Percentiles rank a stretch among this genome's conserved stretches.
phyloP scores from a whole-genome alignment of 371 early-diverging fungal genomes.

The Mortierella sp. region DNA sequence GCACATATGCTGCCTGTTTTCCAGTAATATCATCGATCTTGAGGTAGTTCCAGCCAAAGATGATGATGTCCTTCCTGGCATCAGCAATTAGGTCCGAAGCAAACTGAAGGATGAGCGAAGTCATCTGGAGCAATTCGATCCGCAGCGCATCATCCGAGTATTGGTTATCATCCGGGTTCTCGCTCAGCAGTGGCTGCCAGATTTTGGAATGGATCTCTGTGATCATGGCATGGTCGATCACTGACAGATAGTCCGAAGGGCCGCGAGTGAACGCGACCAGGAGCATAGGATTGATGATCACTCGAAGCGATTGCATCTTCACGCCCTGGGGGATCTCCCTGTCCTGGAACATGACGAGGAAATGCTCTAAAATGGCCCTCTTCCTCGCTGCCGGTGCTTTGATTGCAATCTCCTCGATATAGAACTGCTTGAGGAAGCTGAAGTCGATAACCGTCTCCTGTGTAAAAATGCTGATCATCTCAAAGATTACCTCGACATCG shows the following conservation, averaged over 20 bases:
- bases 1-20: slow-evolving; percentile 95
- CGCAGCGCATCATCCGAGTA: slow-evolving; percentile 79
- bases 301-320: slow-evolving; percentile 76
- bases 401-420: slow-evolving; percentile 75
- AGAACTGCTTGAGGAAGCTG: slow-evolving; percentile 76
- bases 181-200: slow-evolving; percentile 75
- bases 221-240: slow-evolving; percentile 76
- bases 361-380: slow-evolving; percentile 73
- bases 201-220: slow-evolving; percentile 73
- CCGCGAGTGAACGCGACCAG: slow-evolving; percentile 66
- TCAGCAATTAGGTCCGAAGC: slow-evolving; percentile 83
- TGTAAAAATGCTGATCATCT: slow-evolving; percentile 80
- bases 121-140: slow-evolving; percentile 93
- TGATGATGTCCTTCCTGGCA: slow-evolving; percentile 92
- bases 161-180: slow-evolving; percentile 65
- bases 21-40: slow-evolving; percentile 93
- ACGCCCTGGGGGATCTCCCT: slow-evolving; percentile 57
- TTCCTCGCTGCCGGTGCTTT: slow-evolving; percentile 68
- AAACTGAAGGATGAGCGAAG: slow-evolving; percentile 88
- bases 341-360: slow-evolving; percentile 70
- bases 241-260: slow-evolving; percentile 60
- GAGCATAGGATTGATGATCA: slow-evolving; percentile 86
- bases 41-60: slow-evolving; percentile 93
- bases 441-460: slow-evolving; percentile 79
- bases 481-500: slow-evolving; percentile 80